Conservation (phyloP, 441 rosid genomes). For the Erodium texanum region DNA sequence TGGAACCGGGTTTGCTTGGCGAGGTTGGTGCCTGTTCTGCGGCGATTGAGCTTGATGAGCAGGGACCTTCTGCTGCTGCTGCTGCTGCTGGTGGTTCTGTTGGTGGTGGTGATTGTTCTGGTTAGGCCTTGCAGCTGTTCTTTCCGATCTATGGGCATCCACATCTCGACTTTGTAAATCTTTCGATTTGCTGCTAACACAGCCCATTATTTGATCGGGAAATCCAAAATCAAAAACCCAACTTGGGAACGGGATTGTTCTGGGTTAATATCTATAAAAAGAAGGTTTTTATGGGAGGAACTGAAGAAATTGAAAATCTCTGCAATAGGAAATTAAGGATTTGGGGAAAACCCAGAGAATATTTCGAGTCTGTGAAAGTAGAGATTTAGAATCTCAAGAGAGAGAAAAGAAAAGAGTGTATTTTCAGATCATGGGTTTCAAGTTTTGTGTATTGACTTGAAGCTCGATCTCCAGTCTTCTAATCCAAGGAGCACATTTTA, state of each 20-base stretch:
- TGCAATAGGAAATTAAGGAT: not conserved
- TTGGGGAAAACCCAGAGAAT: not conserved
- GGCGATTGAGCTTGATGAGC: not conserved
- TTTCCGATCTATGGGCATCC: not conserved
- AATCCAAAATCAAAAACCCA: not conserved
- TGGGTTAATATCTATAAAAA: not conserved
- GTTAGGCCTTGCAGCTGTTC: not conserved
- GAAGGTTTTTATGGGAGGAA: not conserved
- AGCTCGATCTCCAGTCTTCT: too few relatives aligned
- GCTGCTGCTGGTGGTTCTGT: not conserved
- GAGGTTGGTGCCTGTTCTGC: conserved; percentile 13
- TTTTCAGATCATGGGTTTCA: too few relatives aligned
- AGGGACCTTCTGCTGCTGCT: not conserved
- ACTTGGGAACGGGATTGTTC: not conserved
- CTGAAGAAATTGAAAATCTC: not conserved
- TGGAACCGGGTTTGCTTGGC: not conserved
- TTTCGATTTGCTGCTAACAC: not conserved
- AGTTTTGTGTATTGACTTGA: too few relatives aligned
- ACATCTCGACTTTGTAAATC: not conserved
- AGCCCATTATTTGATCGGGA: not conserved
- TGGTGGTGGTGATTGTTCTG: not conserved
- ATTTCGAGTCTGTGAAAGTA: too few relatives aligned
- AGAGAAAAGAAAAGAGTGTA: too few relatives aligned
- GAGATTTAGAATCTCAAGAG: too few relatives aligned
- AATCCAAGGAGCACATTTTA: too few relatives aligned